These are phyloP conservation scores for Venturia aucupariae DNA, from an alignment of 2,329 filamentous ascomycete species.

Conservation along the genomic window DNA sequence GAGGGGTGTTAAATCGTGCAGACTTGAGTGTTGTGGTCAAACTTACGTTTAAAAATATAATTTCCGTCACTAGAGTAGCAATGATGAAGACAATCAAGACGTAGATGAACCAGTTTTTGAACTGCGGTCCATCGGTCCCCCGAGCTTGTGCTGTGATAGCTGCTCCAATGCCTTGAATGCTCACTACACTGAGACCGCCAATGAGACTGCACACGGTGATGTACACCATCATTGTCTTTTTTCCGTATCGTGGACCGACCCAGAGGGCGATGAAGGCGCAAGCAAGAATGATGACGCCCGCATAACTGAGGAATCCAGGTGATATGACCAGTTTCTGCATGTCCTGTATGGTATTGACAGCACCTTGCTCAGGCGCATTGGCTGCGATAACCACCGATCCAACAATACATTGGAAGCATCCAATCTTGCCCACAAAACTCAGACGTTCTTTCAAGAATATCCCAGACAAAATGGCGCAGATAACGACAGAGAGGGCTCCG, in stretches of 20 bases:
- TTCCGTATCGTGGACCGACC: constrained; percentile 79
- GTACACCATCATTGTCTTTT: constrained; percentile 96
- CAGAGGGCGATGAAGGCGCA: constrained; percentile 66
- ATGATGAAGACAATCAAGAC: constrained; percentile 86
- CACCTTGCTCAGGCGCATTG: constrained; percentile 80
- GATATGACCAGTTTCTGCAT: constrained; percentile 83
- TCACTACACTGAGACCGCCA: constrained; percentile 87
- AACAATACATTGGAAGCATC: constrained; percentile 89
- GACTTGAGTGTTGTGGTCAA: neutral
- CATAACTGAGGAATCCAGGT: constrained; percentile 77
- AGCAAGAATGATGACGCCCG: constrained; percentile 71
- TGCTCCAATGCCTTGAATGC: constrained; percentile 84
- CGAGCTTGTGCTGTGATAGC: constrained; percentile 80
- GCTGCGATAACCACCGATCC: constrained; percentile 89
- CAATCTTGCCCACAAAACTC: constrained; percentile 91
- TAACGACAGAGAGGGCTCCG: constrained; percentile 83
- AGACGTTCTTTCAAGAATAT: constrained; percentile 94
- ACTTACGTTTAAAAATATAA: constrained; percentile 90
- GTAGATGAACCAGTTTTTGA: constrained; percentile 97
- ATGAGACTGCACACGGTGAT: constrained; percentile 93
- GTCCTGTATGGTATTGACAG: constrained; percentile 78
- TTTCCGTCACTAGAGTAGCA: constrained; percentile 80
- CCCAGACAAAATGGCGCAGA: constrained; percentile 81
- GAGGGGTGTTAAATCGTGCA: constrained; percentile 24
- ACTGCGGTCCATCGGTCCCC: constrained; percentile 61